Conservation (phyloP, 768 basidiomycete genomes). For the Crepidotus variabilis region DNA sequence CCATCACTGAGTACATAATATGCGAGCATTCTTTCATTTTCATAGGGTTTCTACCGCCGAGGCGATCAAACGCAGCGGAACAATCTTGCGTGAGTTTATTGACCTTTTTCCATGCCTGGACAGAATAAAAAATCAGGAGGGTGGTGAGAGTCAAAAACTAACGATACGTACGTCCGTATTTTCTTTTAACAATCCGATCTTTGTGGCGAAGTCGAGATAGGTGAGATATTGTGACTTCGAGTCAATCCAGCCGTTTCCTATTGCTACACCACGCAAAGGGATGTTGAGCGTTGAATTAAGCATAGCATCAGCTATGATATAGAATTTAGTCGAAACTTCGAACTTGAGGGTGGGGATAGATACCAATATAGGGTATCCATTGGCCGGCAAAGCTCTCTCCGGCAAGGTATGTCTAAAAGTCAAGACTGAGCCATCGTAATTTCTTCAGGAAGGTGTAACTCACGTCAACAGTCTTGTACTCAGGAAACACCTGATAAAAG, state of each 20-base stretch:
- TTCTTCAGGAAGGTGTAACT: conserved; percentile 25
- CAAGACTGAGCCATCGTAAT: conserved; percentile 1
- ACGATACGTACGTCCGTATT: conserved; percentile 54
- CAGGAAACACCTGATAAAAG: conserved; percentile 90
- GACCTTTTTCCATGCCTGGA: conserved; percentile 57
- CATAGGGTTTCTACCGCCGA: conserved; percentile 53
- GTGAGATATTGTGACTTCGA: conserved; percentile 83
- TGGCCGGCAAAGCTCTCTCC: conserved; percentile 98
- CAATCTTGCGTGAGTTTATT: conserved; percentile 62
- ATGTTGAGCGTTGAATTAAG: conserved; percentile 56
- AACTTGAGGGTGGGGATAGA: conserved; percentile 12
- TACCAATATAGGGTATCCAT: conserved; percentile 95
- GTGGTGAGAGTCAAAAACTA: conserved; percentile 3
- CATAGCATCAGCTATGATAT: conserved; percentile 65
- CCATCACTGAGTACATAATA: conserved; percentile 45
- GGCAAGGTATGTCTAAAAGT: conserved; percentile 80
- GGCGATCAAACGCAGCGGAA: conserved; percentile 35
- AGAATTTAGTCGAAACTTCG: conserved; percentile 2
- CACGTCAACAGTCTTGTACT: conserved; percentile 79
- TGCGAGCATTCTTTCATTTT: conserved; percentile 52
- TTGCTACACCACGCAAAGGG: conserved; percentile 76
- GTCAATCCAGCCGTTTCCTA: conserved; percentile 99
- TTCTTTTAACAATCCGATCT: conserved; percentile 72
- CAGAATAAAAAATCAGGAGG: background rate
- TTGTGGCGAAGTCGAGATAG: conserved; percentile 82